Conservation (phyloP, 345 rosid genomes). For the Syzygium jambos region DNA sequence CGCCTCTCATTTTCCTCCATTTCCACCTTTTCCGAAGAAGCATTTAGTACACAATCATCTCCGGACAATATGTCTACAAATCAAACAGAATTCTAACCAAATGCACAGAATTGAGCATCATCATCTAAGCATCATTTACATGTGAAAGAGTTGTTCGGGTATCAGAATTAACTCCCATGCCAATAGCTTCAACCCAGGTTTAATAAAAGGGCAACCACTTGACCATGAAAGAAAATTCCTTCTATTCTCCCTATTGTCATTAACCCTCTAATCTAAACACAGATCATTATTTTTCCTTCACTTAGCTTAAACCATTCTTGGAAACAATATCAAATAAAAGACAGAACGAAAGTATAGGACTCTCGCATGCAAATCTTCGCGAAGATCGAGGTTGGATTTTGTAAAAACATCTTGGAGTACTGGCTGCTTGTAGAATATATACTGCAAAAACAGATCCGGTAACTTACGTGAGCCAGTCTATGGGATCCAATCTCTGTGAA, state of each 20-base stretch:
- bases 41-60: background rate
- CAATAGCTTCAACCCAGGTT: background rate
- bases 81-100: background rate
- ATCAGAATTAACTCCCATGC: background rate
- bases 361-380: background rate
- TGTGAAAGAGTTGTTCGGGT: background rate
- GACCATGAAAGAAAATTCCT: background rate
- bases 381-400: background rate
- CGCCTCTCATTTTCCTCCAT: background rate
- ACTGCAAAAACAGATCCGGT: background rate
- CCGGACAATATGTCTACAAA: background rate
- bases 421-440: constrained; percentile 3
- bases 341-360: background rate
- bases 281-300: background rate
- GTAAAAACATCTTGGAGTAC: background rate
- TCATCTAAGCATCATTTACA: background rate
- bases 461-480: constrained; percentile 98
- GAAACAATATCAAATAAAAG: background rate
- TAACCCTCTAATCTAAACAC: background rate
- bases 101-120: background rate
- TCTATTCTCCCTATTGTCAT: background rate
- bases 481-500: constrained; percentile 84
- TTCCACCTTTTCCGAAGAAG: background rate
- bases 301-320: background rate
- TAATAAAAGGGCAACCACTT: background rate